Conservation (phyloP, 1,284 basidiomycete genomes). For the Sanguinoderma infundibulare region DNA sequence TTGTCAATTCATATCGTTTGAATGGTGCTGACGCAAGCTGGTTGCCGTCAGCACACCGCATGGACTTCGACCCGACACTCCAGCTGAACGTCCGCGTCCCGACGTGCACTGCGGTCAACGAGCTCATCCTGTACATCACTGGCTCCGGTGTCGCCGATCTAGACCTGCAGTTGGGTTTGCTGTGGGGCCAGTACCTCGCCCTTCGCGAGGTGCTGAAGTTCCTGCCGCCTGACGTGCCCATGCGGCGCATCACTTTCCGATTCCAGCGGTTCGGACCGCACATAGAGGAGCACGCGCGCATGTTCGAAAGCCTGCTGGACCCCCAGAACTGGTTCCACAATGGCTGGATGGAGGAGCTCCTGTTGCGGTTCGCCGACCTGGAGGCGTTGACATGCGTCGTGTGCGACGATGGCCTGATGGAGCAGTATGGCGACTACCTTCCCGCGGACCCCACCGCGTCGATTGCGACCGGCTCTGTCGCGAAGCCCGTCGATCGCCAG, state of each 20-base stretch:
- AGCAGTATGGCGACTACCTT: background rate
- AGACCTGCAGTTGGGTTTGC: background rate
- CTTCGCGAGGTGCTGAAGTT: background rate
- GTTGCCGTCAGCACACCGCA: background rate
- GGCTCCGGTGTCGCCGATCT: background rate
- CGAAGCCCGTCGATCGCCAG: background rate
- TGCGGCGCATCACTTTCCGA: background rate
- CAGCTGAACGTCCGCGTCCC: background rate
- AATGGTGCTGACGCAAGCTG: background rate
- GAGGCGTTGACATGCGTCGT: background rate
- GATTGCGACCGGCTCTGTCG: background rate
- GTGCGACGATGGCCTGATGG: background rate
- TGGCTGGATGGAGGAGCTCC: background rate
- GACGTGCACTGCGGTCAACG: background rate
- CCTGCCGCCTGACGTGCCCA: background rate
- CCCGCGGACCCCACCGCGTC: background rate
- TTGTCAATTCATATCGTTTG: background rate
- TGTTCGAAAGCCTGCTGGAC: background rate
- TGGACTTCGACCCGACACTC: background rate
- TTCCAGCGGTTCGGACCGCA: background rate
- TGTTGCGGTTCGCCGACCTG: background rate
- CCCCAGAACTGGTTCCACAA: background rate
- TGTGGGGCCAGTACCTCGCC: background rate
- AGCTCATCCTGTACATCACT: background rate
- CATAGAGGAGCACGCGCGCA: background rate